A percentile compares a stretch with the other conserved stretches of the same genome.
These are phyloP conservation scores for Coniosporium apollinis DNA, from an alignment of 495 filamentous ascomycete genomes.

Conservation along the genomic window DNA sequence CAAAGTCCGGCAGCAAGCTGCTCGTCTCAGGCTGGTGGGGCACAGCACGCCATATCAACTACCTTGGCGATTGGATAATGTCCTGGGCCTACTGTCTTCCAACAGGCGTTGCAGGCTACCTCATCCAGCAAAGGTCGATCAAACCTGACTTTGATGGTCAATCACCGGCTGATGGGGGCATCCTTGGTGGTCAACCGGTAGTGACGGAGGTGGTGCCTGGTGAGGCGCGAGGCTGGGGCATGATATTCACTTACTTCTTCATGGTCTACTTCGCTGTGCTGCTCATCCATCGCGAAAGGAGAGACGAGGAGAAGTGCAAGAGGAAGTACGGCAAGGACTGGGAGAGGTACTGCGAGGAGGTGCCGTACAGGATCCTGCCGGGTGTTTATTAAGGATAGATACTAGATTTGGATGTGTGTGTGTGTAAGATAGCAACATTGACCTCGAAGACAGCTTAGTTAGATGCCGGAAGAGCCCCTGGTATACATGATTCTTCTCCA, in stretches of 20 bases:
- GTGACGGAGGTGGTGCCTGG: constrained; percentile 40
- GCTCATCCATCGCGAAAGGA: constrained; percentile 73
- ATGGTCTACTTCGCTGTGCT: constrained; percentile 82
- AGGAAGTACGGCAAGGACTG: constrained; percentile 90
- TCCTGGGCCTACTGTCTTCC: constrained; percentile 84
- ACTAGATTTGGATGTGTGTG: too few relatives aligned
- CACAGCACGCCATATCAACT: constrained; percentile 82
- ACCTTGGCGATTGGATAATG: constrained; percentile 94
- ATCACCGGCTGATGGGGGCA: constrained; percentile 29
- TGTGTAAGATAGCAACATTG: too few relatives aligned
- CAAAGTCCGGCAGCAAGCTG: constrained; percentile 61
- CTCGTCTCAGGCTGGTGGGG: constrained; percentile 94
- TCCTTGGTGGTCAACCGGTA: constrained; percentile 19
- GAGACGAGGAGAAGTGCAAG: constrained; percentile 86
- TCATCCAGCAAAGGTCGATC: constrained; percentile 28
- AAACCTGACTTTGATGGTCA: constrained; percentile 18
- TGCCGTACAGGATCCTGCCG: constrained; percentile 77
- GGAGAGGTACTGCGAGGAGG: constrained; percentile 72
- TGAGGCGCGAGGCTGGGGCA: constrained; percentile 62
- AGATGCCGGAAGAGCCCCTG: too few relatives aligned
- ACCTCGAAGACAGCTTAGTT: too few relatives aligned
- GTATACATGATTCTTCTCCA: too few relatives aligned
- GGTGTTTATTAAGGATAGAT: constrained; percentile 67
- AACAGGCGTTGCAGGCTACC: constrained; percentile 71
- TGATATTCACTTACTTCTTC: constrained; percentile 89